A percentile compares a stretch with the other conserved stretches of the same genome.
These are phyloP conservation scores for Fusarium goolgardi DNA, from an alignment of 2,329 filamentous ascomycete species.

Conservation along the genomic window DNA sequence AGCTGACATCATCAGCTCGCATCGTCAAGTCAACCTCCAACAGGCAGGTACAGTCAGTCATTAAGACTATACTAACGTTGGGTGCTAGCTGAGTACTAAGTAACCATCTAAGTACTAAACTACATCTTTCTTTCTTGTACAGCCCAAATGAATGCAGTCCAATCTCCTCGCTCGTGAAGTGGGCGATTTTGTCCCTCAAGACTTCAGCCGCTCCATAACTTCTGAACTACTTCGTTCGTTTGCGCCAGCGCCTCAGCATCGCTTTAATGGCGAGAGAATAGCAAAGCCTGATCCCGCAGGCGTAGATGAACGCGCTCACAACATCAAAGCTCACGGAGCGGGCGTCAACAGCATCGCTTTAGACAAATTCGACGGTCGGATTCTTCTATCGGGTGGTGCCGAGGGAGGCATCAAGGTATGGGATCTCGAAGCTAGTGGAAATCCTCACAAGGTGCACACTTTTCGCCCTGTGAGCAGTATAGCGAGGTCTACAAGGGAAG, in stretches of 20 bases:
- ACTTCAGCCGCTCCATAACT: slow-evolving; percentile 73
- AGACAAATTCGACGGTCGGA: slow-evolving; percentile 81
- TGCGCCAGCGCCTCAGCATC: slow-evolving; percentile 72
- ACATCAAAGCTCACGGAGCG: slow-evolving; percentile 75
- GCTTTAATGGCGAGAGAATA: slow-evolving; percentile 70
- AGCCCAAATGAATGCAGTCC: slow-evolving; percentile 71
- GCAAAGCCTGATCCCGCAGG: slow-evolving; percentile 27
- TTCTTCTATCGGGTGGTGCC: slow-evolving; percentile 85
- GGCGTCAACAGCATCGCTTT: slow-evolving; percentile 84
- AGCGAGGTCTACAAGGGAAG: slow-evolving; percentile 54
- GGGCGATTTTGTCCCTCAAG: slow-evolving; percentile 72
- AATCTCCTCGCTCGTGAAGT: slow-evolving; percentile 80
- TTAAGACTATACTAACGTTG: background rate
- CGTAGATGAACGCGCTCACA: slow-evolving; percentile 49
- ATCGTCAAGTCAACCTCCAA: slow-evolving; percentile 5
- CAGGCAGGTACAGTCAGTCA: background rate
- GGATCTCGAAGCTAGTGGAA: slow-evolving; percentile 77
- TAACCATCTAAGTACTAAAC: background rate
- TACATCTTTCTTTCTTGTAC: background rate
- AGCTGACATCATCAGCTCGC: slow-evolving; percentile 43
- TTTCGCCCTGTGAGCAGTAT: slow-evolving; percentile 67
- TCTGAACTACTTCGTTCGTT: slow-evolving; percentile 76
- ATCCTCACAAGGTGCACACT: slow-evolving; percentile 58
- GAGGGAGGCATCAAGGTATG: slow-evolving; percentile 88
- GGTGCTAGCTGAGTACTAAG: background rate